Evolutionary conservation across 495 filamentous ascomycete genomes (phyloP).

Genomic region (Terfezia boudieri): DNA sequence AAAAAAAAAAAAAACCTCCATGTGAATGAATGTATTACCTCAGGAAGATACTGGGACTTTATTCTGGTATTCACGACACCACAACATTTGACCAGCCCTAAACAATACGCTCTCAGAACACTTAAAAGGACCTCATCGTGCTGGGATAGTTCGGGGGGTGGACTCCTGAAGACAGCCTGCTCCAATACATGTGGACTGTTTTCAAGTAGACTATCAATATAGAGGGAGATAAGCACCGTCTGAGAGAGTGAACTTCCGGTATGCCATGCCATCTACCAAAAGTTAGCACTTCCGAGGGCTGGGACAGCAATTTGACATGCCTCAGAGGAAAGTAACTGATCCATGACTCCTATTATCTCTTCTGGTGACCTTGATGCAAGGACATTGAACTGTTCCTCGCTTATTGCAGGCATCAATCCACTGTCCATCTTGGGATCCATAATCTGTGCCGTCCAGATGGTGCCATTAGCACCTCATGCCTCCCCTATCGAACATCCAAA

Average conservation of each 20-base stretch:
- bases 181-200: constrained; percentile 41
- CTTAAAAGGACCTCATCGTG: constrained; percentile 30
- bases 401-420: constrained; percentile 60
- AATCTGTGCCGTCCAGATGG: constrained; percentile 33
- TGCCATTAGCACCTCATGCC: too few species aligned
- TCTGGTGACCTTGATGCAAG: constrained; percentile 40
- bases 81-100: constrained; percentile 65
- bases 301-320: constrained; percentile 24
- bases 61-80: constrained; percentile 38
- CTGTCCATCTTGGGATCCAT: constrained; percentile 99
- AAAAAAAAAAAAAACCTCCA: neutral
- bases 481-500: neutral
- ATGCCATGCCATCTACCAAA: constrained; percentile 76
- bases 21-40: constrained; percentile 28
- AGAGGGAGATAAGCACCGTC: constrained; percentile 81
- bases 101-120: constrained; percentile 65
- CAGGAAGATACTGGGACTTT: constrained; percentile 59
- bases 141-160: constrained; percentile 8
- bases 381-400: constrained; percentile 39
- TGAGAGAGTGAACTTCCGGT: constrained; percentile 83
- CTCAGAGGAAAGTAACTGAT: constrained; percentile 77
- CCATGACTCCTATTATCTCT: constrained; percentile 81
- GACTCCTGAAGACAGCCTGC: constrained; percentile 34
- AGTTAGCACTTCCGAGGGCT: neutral
- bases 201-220: constrained; percentile 66